Conservation (phyloP, 1,284 basidiomycete species). For the Fomitopsis pinicola region DNA sequence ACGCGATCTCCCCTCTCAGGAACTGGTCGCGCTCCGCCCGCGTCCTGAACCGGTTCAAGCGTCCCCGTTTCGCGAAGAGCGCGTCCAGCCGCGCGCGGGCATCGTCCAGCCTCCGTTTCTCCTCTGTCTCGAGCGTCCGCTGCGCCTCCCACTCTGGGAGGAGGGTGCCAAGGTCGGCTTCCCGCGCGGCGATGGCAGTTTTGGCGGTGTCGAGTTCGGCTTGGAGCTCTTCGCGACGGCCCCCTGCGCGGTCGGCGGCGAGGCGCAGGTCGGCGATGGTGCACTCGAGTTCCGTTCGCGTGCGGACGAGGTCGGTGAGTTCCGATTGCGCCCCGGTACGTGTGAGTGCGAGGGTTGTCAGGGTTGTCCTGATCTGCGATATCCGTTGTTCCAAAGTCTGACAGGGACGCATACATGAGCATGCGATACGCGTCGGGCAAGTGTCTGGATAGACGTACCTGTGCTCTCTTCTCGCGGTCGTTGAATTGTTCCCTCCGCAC, state of each 20-base stretch:
- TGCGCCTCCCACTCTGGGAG: constrained; percentile 64
- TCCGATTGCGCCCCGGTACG: constrained; percentile 74
- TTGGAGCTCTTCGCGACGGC: constrained; percentile 60
- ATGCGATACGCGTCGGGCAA: neutral
- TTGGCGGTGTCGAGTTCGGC: constrained; percentile 63
- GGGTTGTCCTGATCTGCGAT: constrained; percentile 62
- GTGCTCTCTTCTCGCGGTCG: constrained; percentile 77
- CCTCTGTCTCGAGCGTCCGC: constrained; percentile 53
- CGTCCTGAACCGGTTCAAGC: constrained; percentile 81
- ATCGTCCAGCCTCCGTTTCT: constrained; percentile 71
- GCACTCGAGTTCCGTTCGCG: constrained; percentile 80
- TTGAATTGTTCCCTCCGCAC: constrained; percentile 78
- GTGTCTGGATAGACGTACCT: constrained; percentile 44
- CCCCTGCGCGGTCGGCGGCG: constrained; percentile 56
- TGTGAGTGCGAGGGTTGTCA: constrained; percentile 66
- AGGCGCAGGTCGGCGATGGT: constrained; percentile 77
- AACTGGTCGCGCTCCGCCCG: constrained; percentile 80
- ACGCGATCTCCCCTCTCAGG: constrained; percentile 69
- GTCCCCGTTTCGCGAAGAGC: constrained; percentile 85
- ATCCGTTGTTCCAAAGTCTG: constrained; percentile 76
- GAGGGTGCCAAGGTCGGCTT: constrained; percentile 57
- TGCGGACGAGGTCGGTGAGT: constrained; percentile 73
- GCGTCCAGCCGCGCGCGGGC: constrained; percentile 66
- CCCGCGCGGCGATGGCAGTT: constrained; percentile 57
- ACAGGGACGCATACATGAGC: neutral